Conservation (phyloP, 23 red algal genomes). For the Cyanidium caldarium region DNA sequence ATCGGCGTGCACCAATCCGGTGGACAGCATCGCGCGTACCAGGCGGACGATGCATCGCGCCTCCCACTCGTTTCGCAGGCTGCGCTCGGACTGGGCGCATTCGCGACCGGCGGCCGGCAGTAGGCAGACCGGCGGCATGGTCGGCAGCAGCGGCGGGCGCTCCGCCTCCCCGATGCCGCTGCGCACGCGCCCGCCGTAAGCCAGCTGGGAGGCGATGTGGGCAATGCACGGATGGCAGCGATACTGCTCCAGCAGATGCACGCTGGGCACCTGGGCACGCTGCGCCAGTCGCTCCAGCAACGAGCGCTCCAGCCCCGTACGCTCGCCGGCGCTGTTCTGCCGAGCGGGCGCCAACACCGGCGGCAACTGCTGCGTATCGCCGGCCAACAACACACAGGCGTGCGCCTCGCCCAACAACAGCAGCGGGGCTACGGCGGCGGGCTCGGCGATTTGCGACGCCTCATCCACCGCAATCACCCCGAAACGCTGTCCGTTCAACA, state of each 20-base stretch:
- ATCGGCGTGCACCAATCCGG: too few species aligned
- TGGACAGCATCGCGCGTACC: not conserved
- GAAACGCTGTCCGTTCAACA: not conserved
- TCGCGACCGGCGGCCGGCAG: not conserved
- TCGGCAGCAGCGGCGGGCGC: not conserved
- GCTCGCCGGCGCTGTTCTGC: too few species aligned
- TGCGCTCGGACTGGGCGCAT: not conserved
- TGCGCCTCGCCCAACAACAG: not conserved
- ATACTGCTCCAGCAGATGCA: not conserved
- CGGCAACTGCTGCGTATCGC: not conserved
- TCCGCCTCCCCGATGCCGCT: not conserved
- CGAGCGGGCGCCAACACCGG: too few species aligned
- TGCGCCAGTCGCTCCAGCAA: not conserved
- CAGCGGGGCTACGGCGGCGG: not conserved
- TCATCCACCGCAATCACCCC: not conserved
- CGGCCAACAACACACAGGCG: not conserved
- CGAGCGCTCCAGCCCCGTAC: not conserved
- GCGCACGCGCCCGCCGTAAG: not conserved
- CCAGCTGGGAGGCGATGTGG: not conserved
- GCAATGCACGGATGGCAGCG: slow-evolving; percentile 4
- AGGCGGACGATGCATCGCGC: not conserved
- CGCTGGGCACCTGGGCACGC: not conserved
- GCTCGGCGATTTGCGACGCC: not conserved
- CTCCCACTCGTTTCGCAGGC: not conserved
- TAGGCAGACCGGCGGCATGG: not conserved